Evolutionary conservation across 306 rosid genomes (phyloP).

Genomic region (Pyrus communis): DNA sequence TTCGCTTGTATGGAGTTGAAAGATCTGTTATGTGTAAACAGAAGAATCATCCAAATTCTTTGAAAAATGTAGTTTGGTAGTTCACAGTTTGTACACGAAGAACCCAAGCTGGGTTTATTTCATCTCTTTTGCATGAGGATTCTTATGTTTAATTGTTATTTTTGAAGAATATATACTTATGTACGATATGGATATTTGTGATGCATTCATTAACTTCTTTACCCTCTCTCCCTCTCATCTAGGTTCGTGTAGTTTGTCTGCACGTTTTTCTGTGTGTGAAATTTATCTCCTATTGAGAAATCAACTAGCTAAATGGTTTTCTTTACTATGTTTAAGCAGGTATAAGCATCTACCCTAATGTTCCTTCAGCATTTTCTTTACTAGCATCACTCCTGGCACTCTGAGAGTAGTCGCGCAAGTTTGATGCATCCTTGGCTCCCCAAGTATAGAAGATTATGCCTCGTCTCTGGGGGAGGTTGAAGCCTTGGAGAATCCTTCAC

Average conservation of each 20-base stretch:
- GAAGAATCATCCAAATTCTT: too few relatives aligned
- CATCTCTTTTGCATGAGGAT: not conserved
- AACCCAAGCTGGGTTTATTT: not conserved
- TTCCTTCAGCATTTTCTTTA: slow-evolving; percentile 14
- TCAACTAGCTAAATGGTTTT: not conserved
- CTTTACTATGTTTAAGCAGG: slow-evolving; percentile 23
- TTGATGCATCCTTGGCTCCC: not conserved
- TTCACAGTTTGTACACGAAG: too few relatives aligned
- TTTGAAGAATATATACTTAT: not conserved
- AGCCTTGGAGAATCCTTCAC: not conserved
- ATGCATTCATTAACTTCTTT: not conserved
- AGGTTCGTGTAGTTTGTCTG: not conserved
- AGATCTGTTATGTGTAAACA: not conserved
- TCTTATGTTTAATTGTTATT: not conserved
- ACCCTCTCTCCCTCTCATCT: too few relatives aligned
- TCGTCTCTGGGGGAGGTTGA: not conserved
- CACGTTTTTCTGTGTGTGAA: not conserved
- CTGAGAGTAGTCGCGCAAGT: slow-evolving; percentile 17
- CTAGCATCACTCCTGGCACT: slow-evolving; percentile 7
- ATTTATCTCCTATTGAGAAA: not conserved
- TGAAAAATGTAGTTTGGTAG: too few relatives aligned
- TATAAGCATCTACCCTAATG: slow-evolving; percentile 14
- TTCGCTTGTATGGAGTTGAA: not conserved
- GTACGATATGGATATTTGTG: not conserved
- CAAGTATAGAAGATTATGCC: not conserved